phyloP scores from a whole-genome alignment of 441 rosid genomes.

The Adansonia grandidieri region DNA sequence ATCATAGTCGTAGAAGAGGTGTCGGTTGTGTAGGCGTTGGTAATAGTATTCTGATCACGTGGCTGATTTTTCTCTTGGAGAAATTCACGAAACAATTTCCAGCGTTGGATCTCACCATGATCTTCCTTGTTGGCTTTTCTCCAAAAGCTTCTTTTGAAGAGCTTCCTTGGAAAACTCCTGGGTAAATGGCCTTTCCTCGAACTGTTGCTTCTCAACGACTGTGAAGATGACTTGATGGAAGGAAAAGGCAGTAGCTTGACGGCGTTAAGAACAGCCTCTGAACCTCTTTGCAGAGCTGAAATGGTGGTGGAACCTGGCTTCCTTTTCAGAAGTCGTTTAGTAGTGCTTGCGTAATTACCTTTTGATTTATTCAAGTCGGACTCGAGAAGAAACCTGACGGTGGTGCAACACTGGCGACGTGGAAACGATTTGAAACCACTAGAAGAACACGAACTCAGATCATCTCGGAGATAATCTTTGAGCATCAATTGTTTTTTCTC shows the following conservation, averaged over 20 bases:
- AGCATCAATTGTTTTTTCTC: slow-evolving; percentile 48
- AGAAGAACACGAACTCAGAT: slow-evolving; percentile 81
- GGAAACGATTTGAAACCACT: slow-evolving; percentile 77
- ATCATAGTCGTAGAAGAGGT: slow-evolving; percentile 15
- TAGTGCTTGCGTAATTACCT: neutral
- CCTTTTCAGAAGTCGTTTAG: slow-evolving; percentile 34
- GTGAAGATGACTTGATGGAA: slow-evolving; percentile 36
- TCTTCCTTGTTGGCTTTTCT: slow-evolving; percentile 36
- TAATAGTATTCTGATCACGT: slow-evolving; percentile 36
- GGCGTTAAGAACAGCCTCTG: slow-evolving; percentile 58
- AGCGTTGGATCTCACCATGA: slow-evolving; percentile 35
- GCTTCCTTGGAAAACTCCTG: slow-evolving; percentile 48
- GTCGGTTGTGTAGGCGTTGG: neutral
- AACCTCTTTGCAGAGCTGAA: slow-evolving; percentile 60
- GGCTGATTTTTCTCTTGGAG: slow-evolving; percentile 47
- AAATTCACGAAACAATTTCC: slow-evolving; percentile 42
- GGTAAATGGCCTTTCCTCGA: slow-evolving; percentile 35
- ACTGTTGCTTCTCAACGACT: slow-evolving; percentile 23
- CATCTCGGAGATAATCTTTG: slow-evolving; percentile 66
- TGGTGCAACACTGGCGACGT: slow-evolving; percentile 65
- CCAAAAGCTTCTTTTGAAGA: slow-evolving; percentile 49
- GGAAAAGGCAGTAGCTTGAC: slow-evolving; percentile 54
- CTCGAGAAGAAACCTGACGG: slow-evolving; percentile 62
- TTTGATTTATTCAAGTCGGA: slow-evolving; percentile 46
- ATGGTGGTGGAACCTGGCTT: slow-evolving; percentile 16